Base-by-base conservation (phyloP, 495 filamentous ascomycete genomes). In the Aspergillus ellipticus region DNA sequence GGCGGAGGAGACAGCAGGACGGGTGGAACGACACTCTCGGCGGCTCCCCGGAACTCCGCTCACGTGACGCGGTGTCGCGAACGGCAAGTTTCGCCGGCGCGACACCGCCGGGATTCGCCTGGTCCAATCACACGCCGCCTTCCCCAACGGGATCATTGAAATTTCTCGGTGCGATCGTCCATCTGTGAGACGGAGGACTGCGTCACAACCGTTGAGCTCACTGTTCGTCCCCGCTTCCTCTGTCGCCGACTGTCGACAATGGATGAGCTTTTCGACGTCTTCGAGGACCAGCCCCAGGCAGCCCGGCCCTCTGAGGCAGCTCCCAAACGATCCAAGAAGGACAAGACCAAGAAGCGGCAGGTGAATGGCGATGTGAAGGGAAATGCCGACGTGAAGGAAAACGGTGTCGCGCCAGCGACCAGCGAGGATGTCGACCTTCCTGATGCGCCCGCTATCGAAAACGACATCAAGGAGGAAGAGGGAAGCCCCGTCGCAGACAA, bases 241-340 rank as follows among this genome's bases (percentile, higher is more conserved):
- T 54, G 57, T 54, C 10, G 53, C 57, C 57, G 58, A 58, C 52
- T 50, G 47, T 50, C 56, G 63, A 68, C 55, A 54, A 90, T 90
- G 88, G 88, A 92, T 66, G 88, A 92, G 53, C 79, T 94, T 28
- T 96, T 94, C 63, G 84, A 89, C 56, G 90, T 92, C 53, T 93
- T 96, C 67, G 86, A 92, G 45, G 82, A 88, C 62, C 74, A 79
- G 64, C 75, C 85, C 48, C 76, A 81, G 56, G 71, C 72, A 52
- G 60, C 47, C 22, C 66, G 59, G 46, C 60, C 66, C 22, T 62
- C 63, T 15, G 66, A 64, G 45, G 65, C 39, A 41, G 47, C 63
- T 54, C 58, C 66, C 28, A 69, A 68, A 55, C 75, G 72, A 59
- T 47, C 74, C 54, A 79, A 72, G 61, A 85, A 83, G 66, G 81